Evolutionary conservation across 176 grass and related monocot species (phyloP), one percentile per base, ranked within the genome.

Genomic region (Ampelocalamus luodianensis): DNA sequence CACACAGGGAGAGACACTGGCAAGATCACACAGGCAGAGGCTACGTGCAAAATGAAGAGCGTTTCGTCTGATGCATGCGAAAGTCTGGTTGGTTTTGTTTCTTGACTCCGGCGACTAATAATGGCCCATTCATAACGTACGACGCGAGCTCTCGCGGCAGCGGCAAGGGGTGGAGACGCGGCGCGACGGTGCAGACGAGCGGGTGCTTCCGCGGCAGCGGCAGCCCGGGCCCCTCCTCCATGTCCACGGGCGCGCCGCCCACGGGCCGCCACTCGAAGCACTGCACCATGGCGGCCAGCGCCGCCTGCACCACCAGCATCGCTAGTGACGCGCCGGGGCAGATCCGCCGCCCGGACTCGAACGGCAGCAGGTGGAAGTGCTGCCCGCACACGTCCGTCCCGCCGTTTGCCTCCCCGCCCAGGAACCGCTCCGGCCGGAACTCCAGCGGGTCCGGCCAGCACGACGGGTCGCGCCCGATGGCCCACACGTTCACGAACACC

Each of bases 351-450:
- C 94, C 94, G 5, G 82, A 78, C 26, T 92, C 94, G 43, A 97
- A 97, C 16, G 90, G 94, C 37, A 97, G 84, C 42, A 94, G 69
- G 51, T 97, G 89, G 75, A 93, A 97, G 82, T 97, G 85, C 87
- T 85, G 82, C 49, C 92, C 94, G 59, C 78, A 87, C 77, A 97
- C 85, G 17, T 97, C 90, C 23, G 50, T 22, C 15, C 78, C 83
- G 4, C 49, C 65, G 55, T 45, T 54, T 34, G 55, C 38, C 15
- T 11, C 74, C 0, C 63, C 88, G 18, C 29, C 60, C 44, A 87
- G 1, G 76, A 92, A 92, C 72, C 89, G 15, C 68, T 96, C 94
- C 0, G 94, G 93, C 58, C 88, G 86, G 88, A 96, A 96, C 83
- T 53, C 80, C 6, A 85, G 63, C 20, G 91, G 88, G 27, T 93